Conservation (phyloP, 208 protist species). For the Leishmania aethiopica region DNA sequence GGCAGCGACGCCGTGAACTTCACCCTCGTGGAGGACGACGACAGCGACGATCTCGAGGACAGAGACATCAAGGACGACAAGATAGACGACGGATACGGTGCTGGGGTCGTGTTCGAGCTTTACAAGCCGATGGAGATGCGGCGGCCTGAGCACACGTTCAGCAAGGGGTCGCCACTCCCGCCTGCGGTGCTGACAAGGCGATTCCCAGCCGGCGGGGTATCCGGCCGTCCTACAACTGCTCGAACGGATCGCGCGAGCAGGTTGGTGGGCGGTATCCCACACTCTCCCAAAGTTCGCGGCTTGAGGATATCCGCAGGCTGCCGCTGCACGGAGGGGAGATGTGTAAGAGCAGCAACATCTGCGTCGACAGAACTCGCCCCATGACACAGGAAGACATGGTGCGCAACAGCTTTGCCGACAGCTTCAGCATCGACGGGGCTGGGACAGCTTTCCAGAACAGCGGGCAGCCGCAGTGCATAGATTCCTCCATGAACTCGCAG, state of each 20-base stretch:
- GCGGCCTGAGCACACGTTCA: not conserved
- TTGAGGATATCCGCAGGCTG: constrained; percentile 17
- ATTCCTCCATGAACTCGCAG: constrained; percentile 33
- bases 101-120: not conserved
- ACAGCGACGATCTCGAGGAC: not conserved
- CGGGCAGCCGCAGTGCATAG: constrained; percentile 18
- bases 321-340: constrained; percentile 1
- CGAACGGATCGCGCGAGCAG: constrained; percentile 2
- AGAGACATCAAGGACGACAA: not conserved
- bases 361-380: not conserved
- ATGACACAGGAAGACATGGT: constrained; percentile 22
- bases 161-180: constrained; percentile 1
- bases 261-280: constrained; percentile 3
- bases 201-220: not conserved
- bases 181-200: not conserved
- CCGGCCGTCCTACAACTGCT: not conserved
- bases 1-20: not conserved
- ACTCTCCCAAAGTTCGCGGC: constrained; percentile 11
- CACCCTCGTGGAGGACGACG: not conserved
- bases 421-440: constrained; percentile 11
- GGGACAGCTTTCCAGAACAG: not conserved
- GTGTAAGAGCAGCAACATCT: not conserved
- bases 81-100: not conserved
- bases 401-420: constrained; percentile 25
- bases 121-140: not conserved